Percentiles rank a stretch among this genome's conserved stretches.
These are phyloP conservation scores for Ceratobasidium sp. DNA, from an alignment of 1,284 basidiomycete species.

Conservation along the genomic window DNA sequence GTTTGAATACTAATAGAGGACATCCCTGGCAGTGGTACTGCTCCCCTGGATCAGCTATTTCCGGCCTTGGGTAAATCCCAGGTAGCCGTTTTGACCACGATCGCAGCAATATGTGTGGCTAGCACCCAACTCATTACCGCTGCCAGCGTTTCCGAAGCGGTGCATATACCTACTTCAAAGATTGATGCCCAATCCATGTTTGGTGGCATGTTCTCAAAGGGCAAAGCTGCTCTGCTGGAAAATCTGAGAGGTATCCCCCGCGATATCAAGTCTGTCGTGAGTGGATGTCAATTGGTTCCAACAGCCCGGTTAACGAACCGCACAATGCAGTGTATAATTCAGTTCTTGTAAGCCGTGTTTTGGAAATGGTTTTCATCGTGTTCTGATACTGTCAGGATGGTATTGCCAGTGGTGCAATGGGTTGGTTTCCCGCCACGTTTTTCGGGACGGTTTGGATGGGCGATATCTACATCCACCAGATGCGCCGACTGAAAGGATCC, in stretches of 20 bases:
- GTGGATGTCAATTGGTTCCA: constrained; percentile 49
- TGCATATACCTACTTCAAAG: constrained; percentile 60
- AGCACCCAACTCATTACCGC: constrained; percentile 50
- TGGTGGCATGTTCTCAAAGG: neutral
- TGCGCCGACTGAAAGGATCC: constrained; percentile 46
- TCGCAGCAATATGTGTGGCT: constrained; percentile 55
- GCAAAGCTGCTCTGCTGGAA: constrained; percentile 63
- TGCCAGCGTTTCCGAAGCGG: constrained; percentile 69
- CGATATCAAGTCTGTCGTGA: constrained; percentile 79
- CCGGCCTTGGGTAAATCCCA: constrained; percentile 79
- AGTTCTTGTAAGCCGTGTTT: constrained; percentile 79
- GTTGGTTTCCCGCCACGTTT: constrained; percentile 90
- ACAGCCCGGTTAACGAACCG: too few relatives aligned
- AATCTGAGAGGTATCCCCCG: constrained; percentile 74
- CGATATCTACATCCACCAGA: constrained; percentile 73
- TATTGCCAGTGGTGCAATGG: constrained; percentile 69
- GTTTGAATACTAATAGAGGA: neutral
- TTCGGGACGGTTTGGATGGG: constrained; percentile 88
- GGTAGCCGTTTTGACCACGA: constrained; percentile 72
- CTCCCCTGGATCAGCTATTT: constrained; percentile 66
- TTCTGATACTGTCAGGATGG: neutral
- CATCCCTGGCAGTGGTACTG: constrained; percentile 61
- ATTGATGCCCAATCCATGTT: constrained; percentile 44
- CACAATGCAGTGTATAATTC: constrained; percentile 74
- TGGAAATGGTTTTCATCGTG: constrained; percentile 2